phyloP scores from a whole-genome alignment of 1,284 basidiomycete species.

The Laetiporus sulphureus region DNA sequence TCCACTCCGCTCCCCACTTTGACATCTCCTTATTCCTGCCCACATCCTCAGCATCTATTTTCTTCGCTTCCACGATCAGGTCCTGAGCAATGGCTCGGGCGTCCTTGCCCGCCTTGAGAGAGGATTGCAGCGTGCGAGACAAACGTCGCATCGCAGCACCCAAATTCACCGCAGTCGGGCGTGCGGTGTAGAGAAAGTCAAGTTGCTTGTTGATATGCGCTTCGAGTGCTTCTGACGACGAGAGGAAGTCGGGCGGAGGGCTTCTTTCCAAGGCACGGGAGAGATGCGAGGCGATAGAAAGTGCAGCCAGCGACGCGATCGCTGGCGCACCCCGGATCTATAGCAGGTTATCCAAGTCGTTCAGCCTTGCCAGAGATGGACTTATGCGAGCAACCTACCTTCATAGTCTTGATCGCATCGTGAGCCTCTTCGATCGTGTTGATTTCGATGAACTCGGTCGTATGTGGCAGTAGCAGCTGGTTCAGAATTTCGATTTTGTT shows the following conservation, averaged over 20 bases:
- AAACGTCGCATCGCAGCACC: conserved; percentile 77
- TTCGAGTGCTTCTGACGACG: conserved; percentile 41
- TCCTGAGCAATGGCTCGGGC: conserved; percentile 44
- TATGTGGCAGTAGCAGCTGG: conserved; percentile 81
- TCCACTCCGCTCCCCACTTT: conserved; percentile 79
- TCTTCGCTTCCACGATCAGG: conserved; percentile 56
- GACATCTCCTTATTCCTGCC: conserved; percentile 81
- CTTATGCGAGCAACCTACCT: conserved; percentile 39
- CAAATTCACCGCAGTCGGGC: conserved; percentile 94
- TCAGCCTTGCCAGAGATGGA: not conserved
- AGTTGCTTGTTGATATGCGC: conserved; percentile 51
- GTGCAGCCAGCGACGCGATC: conserved; percentile 85
- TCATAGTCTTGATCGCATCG: conserved; percentile 91
- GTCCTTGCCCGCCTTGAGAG: conserved; percentile 35
- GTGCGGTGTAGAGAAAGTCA: conserved; percentile 72
- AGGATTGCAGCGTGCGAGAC: conserved; percentile 36
- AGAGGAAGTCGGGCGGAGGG: conserved; percentile 42
- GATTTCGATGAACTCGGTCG: conserved; percentile 67
- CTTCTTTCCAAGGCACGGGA: conserved; percentile 36
- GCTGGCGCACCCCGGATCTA: conserved; percentile 90
- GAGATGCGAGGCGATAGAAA: conserved; percentile 67
- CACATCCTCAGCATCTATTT: conserved; percentile 79
- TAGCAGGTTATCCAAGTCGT: not conserved
- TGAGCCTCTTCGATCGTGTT: conserved; percentile 74
- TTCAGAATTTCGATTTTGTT: conserved; percentile 79